phyloP scores from a whole-genome alignment of 2,329 filamentous ascomycete species.

The Neopestalotiopsis sp. region DNA sequence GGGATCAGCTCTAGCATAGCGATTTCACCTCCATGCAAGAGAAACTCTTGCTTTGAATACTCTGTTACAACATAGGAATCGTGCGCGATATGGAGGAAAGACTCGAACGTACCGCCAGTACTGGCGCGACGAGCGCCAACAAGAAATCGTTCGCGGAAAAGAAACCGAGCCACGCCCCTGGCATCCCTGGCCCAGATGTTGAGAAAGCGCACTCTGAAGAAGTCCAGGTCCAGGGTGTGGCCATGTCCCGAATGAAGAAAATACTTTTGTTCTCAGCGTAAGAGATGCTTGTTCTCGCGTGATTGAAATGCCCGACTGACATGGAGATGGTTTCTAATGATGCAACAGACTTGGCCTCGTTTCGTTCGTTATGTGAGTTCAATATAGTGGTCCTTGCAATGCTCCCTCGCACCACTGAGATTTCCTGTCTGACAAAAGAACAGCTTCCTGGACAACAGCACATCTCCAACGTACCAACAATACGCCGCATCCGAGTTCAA shows the following conservation, averaged over 20 bases:
- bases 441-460: constrained; percentile 35
- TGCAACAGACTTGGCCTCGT: not conserved
- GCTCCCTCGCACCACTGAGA: no score
- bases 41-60: not conserved
- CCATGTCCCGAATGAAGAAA: not conserved
- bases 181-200: not conserved
- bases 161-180: not conserved
- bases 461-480: constrained; percentile 43
- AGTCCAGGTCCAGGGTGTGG: not conserved
- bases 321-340: not conserved
- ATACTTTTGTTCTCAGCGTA: not conserved
- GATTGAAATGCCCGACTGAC: not conserved
- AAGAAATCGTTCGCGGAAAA: not conserved
- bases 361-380: not conserved
- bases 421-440: not conserved
- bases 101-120: not conserved
- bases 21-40: no score
- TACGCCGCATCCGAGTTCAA: constrained; percentile 47
- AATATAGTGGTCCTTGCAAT: no score
- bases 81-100: not conserved
- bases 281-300: not conserved
- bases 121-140: not conserved
- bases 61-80: not conserved
- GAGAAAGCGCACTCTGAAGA: not conserved
- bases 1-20: not conserved